Evolutionary conservation across 345 rosid species (phyloP).

Genomic region (Rhodamnia argentea): DNA sequence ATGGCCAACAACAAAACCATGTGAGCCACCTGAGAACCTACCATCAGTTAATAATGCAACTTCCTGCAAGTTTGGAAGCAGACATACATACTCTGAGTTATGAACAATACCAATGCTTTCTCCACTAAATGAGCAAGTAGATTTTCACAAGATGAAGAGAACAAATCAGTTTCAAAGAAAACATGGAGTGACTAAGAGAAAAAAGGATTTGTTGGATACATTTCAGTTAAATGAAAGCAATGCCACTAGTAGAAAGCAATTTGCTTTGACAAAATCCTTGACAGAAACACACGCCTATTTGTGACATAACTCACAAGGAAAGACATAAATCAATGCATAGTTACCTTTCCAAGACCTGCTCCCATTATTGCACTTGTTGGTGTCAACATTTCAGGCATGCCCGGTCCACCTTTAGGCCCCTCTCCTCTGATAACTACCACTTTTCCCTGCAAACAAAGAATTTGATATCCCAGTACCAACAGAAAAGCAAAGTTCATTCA

Average conservation of each 20-base stretch:
- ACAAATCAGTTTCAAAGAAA: not conserved
- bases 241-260: not conserved
- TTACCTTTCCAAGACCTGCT: slow-evolving; percentile 98
- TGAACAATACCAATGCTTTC: not conserved
- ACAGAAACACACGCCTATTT: not conserved
- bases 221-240: not conserved
- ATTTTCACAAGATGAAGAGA: not conserved
- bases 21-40: slow-evolving; percentile 97
- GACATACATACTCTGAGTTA: not conserved
- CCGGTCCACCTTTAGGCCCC: slow-evolving; percentile 99
- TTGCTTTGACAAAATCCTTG: not conserved
- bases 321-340: not conserved
- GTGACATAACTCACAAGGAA: not conserved
- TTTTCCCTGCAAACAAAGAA: slow-evolving; percentile 52
- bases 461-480: not conserved
- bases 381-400: slow-evolving; percentile 99
- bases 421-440: slow-evolving; percentile 92
- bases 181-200: not conserved
- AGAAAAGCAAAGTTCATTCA: not conserved
- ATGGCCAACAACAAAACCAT: slow-evolving; percentile 98
- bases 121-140: not conserved
- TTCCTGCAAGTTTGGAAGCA: slow-evolving; percentile 48
- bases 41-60: slow-evolving; percentile 92
- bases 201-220: not conserved
- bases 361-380: slow-evolving; percentile 99